Conservation (phyloP, 139 green algal genomes). For the Desmodesmus armatus region DNA sequence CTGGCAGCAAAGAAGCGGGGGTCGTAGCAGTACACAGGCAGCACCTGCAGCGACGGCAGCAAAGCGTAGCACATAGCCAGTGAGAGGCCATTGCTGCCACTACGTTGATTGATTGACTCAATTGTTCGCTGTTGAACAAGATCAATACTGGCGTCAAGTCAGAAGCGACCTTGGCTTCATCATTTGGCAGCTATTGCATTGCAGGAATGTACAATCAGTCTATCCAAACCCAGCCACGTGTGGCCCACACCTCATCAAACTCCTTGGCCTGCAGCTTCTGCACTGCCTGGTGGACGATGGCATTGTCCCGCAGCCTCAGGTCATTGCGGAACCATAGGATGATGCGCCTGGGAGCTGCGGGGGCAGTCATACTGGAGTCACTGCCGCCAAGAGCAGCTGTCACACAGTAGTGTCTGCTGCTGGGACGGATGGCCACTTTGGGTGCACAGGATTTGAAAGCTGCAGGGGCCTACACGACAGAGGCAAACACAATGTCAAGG, state of each 20-base stretch:
- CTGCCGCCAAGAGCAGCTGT: neutral
- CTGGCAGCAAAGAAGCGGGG: constrained; percentile 71
- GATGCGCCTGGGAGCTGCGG: constrained; percentile 52
- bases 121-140: no score
- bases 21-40: constrained; percentile 96
- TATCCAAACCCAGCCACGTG: neutral
- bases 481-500: no score
- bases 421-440: no score
- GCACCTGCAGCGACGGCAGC: constrained; percentile 62
- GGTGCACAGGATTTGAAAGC: no score
- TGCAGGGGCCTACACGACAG: no score
- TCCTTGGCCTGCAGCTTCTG: constrained; percentile 59
- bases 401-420: constrained; percentile 11
- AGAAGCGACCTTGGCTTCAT: no score
- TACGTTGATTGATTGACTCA: no score
- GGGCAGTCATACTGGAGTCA: neutral
- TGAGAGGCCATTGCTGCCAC: no score
- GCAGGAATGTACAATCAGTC: neutral
- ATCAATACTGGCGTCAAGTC: neutral
- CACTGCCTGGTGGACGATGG: constrained; percentile 74
- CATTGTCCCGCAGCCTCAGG: constrained; percentile 91
- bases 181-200: neutral
- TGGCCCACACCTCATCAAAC: constrained; percentile 60
- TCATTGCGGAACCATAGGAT: constrained; percentile 95
- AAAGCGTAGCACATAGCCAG: neutral